These are phyloP conservation scores for Sindora glabra DNA, from an alignment of 306 rosid genomes.

Conservation along the genomic window DNA sequence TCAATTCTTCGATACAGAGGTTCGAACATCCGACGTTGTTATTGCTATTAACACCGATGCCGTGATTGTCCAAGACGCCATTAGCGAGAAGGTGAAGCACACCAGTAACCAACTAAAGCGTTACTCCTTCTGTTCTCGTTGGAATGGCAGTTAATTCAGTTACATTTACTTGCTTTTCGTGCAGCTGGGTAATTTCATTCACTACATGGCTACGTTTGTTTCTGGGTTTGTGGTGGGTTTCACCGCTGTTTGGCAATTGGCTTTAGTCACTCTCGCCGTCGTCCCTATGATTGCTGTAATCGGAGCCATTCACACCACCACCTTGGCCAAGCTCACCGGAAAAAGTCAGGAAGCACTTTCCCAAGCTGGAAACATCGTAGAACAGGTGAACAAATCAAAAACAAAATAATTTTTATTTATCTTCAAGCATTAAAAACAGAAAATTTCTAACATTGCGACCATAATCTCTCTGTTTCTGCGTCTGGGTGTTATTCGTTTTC, in stretches of 20 bases:
- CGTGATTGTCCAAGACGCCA: constrained; percentile 96
- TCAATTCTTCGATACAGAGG: constrained; percentile 82
- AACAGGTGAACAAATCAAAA: no score
- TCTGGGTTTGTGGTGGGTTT: constrained; percentile 95
- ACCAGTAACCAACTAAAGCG: background rate
- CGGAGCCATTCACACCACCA: constrained; percentile 78
- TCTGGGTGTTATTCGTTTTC: constrained; percentile 23
- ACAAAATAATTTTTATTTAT: no score
- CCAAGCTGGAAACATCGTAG: constrained; percentile 86
- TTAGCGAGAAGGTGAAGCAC: constrained; percentile 82
- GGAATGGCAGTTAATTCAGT: background rate
- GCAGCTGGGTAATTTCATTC: constrained; percentile 95
- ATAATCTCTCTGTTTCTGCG: constrained; percentile 2
- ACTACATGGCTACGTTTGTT: constrained; percentile 96
- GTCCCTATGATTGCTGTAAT: constrained; percentile 93
- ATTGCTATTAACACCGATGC: constrained; percentile 86
- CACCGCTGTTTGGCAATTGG: constrained; percentile 97
- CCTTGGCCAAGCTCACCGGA: constrained; percentile 73
- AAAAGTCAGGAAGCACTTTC: constrained; percentile 91
- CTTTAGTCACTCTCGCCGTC: constrained; percentile 85
- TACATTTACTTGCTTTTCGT: constrained; percentile 10
- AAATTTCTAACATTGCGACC: background rate
- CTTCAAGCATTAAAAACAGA: no score
- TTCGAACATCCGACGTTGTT: constrained; percentile 92
- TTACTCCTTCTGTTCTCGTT: background rate